These are phyloP conservation scores for Stagonosporopsis vannaccii DNA, from an alignment of 2,329 filamentous ascomycete species.

Conservation along the genomic window DNA sequence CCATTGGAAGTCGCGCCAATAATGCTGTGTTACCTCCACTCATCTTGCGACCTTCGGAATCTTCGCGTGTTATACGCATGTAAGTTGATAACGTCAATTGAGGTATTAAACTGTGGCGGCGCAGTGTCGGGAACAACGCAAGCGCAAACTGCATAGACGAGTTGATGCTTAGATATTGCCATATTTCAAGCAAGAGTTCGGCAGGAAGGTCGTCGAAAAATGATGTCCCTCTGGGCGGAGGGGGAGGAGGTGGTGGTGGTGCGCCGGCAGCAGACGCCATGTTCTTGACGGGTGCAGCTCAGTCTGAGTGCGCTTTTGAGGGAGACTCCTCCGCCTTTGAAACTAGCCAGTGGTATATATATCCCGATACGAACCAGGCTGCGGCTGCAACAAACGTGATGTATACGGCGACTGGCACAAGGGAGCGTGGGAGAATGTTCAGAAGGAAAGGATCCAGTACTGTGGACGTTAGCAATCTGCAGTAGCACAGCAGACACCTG, in stretches of 20 bases:
- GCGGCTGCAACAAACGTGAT: constrained; percentile 66
- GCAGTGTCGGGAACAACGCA: constrained; percentile 55
- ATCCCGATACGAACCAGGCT: constrained; percentile 59
- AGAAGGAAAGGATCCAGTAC: constrained; percentile 86
- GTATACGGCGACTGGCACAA: constrained; percentile 75
- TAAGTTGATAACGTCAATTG: constrained; percentile 35
- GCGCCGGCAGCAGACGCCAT: constrained; percentile 37
- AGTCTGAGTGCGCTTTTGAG: constrained; percentile 44
- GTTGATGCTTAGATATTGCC: constrained; percentile 50
- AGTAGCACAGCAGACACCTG: not conserved
- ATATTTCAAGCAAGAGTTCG: constrained; percentile 57
- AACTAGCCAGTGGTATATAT: constrained; percentile 48
- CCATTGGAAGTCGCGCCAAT: constrained; percentile 44
- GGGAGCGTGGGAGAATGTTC: constrained; percentile 80
- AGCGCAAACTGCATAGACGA: constrained; percentile 57
- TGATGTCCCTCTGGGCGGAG: constrained; percentile 22
- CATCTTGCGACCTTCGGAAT: not conserved
- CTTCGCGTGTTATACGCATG: constrained; percentile 31
- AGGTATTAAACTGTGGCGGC: constrained; percentile 45
- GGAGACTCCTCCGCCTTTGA: constrained; percentile 26
- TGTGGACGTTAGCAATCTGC: constrained; percentile 26
- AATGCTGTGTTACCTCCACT: constrained; percentile 3
- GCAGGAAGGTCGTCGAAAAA: constrained; percentile 53
- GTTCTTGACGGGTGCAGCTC: constrained; percentile 15
- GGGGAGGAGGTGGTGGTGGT: constrained; percentile 27